These are phyloP conservation scores for Scheffersomyces cryptocercus DNA, from an alignment of 1,139 yeast genomes.

Conservation along the genomic window DNA sequence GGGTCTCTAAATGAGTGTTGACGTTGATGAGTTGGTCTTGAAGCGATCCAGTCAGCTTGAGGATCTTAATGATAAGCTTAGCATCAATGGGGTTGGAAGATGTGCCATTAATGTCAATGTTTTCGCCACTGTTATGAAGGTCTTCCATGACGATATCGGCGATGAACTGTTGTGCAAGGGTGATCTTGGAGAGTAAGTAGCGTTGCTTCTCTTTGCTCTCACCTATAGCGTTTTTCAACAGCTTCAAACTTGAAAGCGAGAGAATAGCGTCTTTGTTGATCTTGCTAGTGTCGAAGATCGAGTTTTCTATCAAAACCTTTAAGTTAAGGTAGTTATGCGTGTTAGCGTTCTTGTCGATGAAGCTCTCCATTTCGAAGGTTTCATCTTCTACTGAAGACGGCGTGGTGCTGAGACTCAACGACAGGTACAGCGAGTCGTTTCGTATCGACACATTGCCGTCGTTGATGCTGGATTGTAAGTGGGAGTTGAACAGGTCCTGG, in stretches of 20 bases:
- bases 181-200: slow-evolving; percentile 34
- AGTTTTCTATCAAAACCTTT: slow-evolving; percentile 45
- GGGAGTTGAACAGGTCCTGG: slow-evolving; percentile 37
- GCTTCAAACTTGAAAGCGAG: slow-evolving; percentile 29
- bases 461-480: slow-evolving; percentile 37
- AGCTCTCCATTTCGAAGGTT: slow-evolving; percentile 18
- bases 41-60: slow-evolving; percentile 35
- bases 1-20: slow-evolving; percentile 32
- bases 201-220: slow-evolving; percentile 33
- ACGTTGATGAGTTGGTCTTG: slow-evolving; percentile 32
- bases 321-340: slow-evolving; percentile 40
- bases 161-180: slow-evolving; percentile 39
- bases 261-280: slow-evolving; percentile 38
- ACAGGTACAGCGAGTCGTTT: slow-evolving; percentile 8
- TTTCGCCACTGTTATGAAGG: neutral
- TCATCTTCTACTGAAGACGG: slow-evolving; percentile 12
- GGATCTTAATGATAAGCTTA: slow-evolving; percentile 29
- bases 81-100: slow-evolving; percentile 16
- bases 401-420: slow-evolving; percentile 18
- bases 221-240: slow-evolving; percentile 29
- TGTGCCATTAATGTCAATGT: neutral
- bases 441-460: slow-evolving; percentile 23
- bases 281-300: slow-evolving; percentile 43
- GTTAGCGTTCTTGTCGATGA: slow-evolving; percentile 15
- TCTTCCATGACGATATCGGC: slow-evolving; percentile 23